Evolutionary conservation across 2,329 filamentous ascomycete species (phyloP).

Genomic region (Coniella lustricola): DNA sequence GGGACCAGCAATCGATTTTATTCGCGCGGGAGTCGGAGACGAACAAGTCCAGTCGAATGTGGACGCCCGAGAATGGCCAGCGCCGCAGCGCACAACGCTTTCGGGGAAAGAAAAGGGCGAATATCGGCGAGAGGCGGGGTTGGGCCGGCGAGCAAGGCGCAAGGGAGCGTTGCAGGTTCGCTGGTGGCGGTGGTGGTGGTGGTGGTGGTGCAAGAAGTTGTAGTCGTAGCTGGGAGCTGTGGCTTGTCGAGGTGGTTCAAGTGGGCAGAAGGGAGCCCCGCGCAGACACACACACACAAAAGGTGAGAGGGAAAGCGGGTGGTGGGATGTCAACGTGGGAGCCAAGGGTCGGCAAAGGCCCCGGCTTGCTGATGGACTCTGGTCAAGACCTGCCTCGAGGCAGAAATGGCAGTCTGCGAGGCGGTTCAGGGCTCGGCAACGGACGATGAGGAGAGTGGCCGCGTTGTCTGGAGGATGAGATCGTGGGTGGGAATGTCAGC

Average conservation of each 20-base stretch:
- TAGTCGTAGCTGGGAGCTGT: neutral
- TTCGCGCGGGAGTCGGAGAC: conserved; percentile 9
- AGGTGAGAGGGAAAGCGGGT: neutral
- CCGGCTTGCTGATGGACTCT: neutral
- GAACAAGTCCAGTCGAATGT: neutral
- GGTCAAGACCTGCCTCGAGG: neutral
- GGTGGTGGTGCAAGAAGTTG: neutral
- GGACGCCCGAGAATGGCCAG: neutral
- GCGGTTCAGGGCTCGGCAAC: neutral
- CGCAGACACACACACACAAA: conserved; percentile 1
- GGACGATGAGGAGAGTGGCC: neutral
- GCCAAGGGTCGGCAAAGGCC: neutral
- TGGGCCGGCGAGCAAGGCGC: neutral
- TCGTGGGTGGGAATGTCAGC: neutral
- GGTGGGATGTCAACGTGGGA: neutral
- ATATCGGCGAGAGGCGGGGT: neutral
- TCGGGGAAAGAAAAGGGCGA: conserved; percentile 2
- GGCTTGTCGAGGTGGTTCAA: conserved; percentile 7
- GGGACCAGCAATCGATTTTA: conserved; percentile 7
- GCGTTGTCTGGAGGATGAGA: neutral
- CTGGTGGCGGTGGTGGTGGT: neutral
- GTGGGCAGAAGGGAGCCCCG: neutral
- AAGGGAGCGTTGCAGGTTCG: neutral
- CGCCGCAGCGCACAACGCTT: conserved; percentile 16
- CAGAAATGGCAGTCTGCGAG: neutral